Conservation (phyloP, 202 grass and related monocot genomes). For the Brachypodium distachyon region DNA sequence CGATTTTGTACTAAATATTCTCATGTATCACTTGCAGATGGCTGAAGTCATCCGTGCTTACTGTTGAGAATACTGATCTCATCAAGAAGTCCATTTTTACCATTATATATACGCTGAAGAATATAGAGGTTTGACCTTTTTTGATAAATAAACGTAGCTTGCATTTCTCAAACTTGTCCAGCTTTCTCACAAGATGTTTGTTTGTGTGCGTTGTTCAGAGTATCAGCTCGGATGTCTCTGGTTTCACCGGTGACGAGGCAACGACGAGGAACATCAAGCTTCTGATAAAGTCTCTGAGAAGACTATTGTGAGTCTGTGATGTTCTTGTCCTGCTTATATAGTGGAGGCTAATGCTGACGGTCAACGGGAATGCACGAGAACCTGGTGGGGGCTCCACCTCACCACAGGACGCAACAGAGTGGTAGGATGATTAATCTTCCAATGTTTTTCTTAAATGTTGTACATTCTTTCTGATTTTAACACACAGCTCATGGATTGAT, state of each 20-base stretch:
- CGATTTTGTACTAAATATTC: background rate
- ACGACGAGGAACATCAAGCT: conserved; percentile 41
- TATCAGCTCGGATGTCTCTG: conserved; percentile 39
- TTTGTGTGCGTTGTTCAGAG: conserved; percentile 29
- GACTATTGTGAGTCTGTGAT: conserved; percentile 25
- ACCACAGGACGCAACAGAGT: too few relatives aligned
- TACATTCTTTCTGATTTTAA: too few relatives aligned
- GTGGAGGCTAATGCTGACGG: background rate
- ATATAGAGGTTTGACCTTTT: conserved; percentile 71
- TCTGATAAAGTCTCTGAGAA: conserved; percentile 45
- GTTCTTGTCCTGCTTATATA: background rate
- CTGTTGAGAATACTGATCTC: conserved; percentile 67
- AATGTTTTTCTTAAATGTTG: too few relatives aligned
- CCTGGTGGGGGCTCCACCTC: background rate
- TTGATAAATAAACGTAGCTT: background rate
- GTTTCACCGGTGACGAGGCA: conserved; percentile 43
- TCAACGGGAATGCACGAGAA: background rate
- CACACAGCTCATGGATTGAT: too few relatives aligned
- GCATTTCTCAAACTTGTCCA: background rate
- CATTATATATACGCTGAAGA: conserved; percentile 88
- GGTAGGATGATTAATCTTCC: too few relatives aligned
- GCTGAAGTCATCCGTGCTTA: conserved; percentile 72
- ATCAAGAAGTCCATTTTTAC: conserved; percentile 89
- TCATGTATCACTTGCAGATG: conserved; percentile 24
- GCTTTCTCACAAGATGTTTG: background rate